These are phyloP conservation scores for Aristolochia contorta DNA, from an alignment of 164 flowering plant species.

Conservation along the genomic window DNA sequence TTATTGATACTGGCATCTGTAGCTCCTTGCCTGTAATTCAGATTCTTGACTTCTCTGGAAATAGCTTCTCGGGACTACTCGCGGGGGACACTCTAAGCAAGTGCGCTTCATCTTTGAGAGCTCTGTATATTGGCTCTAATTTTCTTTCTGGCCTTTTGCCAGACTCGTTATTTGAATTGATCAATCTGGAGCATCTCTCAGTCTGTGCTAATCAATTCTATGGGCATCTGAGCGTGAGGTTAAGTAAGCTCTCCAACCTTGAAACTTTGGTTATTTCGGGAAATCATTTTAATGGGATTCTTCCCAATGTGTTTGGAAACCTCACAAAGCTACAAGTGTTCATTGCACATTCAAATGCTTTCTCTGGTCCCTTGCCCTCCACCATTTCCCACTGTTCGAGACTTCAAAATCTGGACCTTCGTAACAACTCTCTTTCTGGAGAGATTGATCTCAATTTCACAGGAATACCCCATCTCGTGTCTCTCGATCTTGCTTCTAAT, in stretches of 20 bases:
- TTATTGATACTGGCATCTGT: conserved; percentile 33
- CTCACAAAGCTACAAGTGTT: conserved; percentile 21
- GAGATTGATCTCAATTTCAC: conserved; percentile 38
- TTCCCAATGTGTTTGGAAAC: conserved; percentile 43
- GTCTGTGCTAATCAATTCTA: conserved; percentile 42
- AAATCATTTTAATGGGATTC: conserved; percentile 34
- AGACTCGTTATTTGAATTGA: conserved; percentile 33
- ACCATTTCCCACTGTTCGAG: conserved; percentile 40
- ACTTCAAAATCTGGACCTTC: conserved; percentile 30
- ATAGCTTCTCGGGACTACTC: conserved; percentile 41
- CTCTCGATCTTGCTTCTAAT: conserved; percentile 77
- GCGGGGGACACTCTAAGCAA: conserved; percentile 22
- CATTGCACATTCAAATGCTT: conserved; percentile 34
- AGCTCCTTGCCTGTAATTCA: conserved; percentile 23
- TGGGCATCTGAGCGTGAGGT: conserved; percentile 39
- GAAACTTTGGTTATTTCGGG: conserved; percentile 37
- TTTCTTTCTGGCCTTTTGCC: conserved; percentile 49
- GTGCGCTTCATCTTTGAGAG: conserved; percentile 41
- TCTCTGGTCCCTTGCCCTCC: conserved; percentile 36
- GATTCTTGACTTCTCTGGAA: conserved; percentile 50
- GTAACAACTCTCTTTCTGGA: conserved; percentile 60
- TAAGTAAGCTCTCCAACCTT: conserved; percentile 48
- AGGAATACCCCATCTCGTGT: conserved; percentile 32
- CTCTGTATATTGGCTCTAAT: conserved; percentile 40
- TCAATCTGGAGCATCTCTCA: conserved; percentile 45